A percentile compares a stretch with the other conserved stretches of the same genome.
phyloP scores from a whole-genome alignment of 2,329 filamentous ascomycete species.

The Emergomyces pasteurianus region DNA sequence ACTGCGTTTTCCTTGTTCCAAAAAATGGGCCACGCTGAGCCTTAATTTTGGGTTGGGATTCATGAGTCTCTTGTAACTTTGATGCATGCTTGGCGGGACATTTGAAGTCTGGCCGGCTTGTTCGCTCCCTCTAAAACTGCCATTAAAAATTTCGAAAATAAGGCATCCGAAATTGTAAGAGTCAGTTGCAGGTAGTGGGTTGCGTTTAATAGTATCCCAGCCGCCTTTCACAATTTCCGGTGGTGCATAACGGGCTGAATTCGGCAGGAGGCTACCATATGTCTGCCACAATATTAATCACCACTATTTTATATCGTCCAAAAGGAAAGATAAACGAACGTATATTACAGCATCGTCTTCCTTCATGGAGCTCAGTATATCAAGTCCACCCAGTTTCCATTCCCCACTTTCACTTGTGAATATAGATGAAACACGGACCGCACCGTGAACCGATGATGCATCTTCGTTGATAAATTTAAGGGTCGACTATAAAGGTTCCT shows the following conservation, averaged over 20 bases:
- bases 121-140: slow-evolving; percentile 61
- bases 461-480: slow-evolving; percentile 95
- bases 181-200: slow-evolving; percentile 70
- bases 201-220: slow-evolving; percentile 84
- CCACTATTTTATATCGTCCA: slow-evolving; percentile 1
- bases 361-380: slow-evolving; percentile 86
- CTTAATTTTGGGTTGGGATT: slow-evolving; percentile 83
- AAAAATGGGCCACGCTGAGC: slow-evolving; percentile 69
- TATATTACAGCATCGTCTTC: slow-evolving; percentile 92
- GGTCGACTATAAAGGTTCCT: slow-evolving; percentile 51
- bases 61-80: slow-evolving; percentile 78
- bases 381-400: slow-evolving; percentile 93
- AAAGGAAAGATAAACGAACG: slow-evolving; percentile 31
- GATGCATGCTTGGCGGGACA: slow-evolving; percentile 77
- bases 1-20: slow-evolving; percentile 73
- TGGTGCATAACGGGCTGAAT: slow-evolving; percentile 70
- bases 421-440: slow-evolving; percentile 70
- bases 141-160: slow-evolving; percentile 86
- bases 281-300: slow-evolving; percentile 40
- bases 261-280: slow-evolving; percentile 77
- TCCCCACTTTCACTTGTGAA: slow-evolving; percentile 94
- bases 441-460: slow-evolving; percentile 81
- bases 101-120: slow-evolving; percentile 77
- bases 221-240: slow-evolving; percentile 76
- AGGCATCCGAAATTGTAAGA: slow-evolving; percentile 76